Conservation (phyloP, 2,329 filamentous ascomycete species). For the Tolypocladium tropicale region DNA sequence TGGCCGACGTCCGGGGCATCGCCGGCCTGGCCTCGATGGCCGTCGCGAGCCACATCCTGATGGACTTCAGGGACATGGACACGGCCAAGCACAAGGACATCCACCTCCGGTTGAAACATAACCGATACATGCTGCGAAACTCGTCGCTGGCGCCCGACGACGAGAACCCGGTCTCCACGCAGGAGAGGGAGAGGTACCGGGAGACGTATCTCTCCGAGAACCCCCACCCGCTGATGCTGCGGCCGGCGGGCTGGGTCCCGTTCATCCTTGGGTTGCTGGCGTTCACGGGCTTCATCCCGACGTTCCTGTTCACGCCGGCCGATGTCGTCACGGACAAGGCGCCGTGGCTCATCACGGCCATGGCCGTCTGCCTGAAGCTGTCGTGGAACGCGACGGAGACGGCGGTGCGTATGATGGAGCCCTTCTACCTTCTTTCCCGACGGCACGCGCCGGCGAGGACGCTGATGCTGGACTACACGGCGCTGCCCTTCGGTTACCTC, state of each 20-base stretch:
- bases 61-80: constrained; percentile 65
- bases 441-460: constrained; percentile 56
- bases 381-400: constrained; percentile 60
- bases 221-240: constrained; percentile 61
- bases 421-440: constrained; percentile 59
- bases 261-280: constrained; percentile 48
- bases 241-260: constrained; percentile 45
- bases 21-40: constrained; percentile 68
- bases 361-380: constrained; percentile 58
- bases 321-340: constrained; percentile 48
- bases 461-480: constrained; percentile 63
- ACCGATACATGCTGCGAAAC: constrained; percentile 60
- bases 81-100: constrained; percentile 56
- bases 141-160: constrained; percentile 59
- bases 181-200: constrained; percentile 35
- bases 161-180: constrained; percentile 28
- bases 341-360: constrained; percentile 54
- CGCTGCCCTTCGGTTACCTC: constrained; percentile 57
- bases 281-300: constrained; percentile 48
- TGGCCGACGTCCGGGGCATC: constrained; percentile 61
- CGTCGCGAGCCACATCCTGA: constrained; percentile 60
- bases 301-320: constrained; percentile 49
- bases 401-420: constrained; percentile 62
- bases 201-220: constrained; percentile 43
- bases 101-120: constrained; percentile 54